phyloP scores from a whole-genome alignment of 441 rosid species.

The Populus hybrid region DNA sequence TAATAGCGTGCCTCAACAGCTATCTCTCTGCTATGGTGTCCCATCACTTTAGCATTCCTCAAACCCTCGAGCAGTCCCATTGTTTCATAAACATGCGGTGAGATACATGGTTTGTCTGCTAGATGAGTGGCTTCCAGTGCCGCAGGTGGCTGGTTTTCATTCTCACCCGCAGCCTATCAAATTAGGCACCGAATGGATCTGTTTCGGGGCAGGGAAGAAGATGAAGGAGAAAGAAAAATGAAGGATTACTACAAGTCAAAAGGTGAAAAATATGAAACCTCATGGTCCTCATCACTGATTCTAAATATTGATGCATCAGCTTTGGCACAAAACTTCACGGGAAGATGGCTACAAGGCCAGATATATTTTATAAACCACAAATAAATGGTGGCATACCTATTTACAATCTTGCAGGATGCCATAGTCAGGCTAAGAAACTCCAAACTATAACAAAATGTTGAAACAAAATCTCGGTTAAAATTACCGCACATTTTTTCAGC shows the following conservation, averaged over 20 bases:
- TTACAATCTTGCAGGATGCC: slow-evolving; percentile 13
- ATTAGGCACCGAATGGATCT: not conserved
- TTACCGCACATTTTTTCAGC: not conserved
- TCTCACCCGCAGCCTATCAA: not conserved
- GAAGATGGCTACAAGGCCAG: not conserved
- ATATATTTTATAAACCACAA: not conserved
- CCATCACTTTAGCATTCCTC: no score
- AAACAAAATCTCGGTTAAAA: slow-evolving; percentile 11
- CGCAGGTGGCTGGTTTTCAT: not conserved
- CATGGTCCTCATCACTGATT: not conserved
- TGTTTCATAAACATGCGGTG: not conserved
- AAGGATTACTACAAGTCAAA: not conserved
- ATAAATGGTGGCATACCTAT: slow-evolving; percentile 7
- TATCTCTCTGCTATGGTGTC: not conserved
- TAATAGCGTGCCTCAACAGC: not conserved
- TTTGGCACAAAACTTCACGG: not conserved
- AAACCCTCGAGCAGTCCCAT: not conserved
- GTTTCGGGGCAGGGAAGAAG: not conserved
- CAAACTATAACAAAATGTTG: slow-evolving; percentile 6
- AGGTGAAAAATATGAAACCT: not conserved
- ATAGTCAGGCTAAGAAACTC: not conserved
- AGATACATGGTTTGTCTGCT: not conserved
- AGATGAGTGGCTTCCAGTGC: not conserved
- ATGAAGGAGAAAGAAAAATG: not conserved
- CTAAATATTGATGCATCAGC: not conserved